Evolutionary conservation across 2,329 filamentous ascomycete genomes (phyloP).

Genomic region (Fusarium sp.): DNA sequence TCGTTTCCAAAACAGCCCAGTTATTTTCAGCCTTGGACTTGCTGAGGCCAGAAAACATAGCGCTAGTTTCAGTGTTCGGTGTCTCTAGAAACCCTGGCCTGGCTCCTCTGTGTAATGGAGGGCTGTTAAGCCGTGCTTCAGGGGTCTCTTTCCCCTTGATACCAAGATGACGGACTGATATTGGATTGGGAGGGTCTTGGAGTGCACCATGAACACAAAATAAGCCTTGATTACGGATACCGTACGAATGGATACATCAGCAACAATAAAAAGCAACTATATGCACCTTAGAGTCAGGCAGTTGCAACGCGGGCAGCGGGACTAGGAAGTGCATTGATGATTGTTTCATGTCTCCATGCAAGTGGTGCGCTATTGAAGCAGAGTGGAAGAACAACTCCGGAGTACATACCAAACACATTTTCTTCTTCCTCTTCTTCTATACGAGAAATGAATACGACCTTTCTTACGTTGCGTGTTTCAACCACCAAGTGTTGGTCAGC

Average conservation of each 20-base stretch:
- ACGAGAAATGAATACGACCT: background rate
- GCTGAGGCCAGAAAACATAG: background rate
- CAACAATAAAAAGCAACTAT: conserved; percentile 8
- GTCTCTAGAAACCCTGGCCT: background rate
- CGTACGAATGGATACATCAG: background rate
- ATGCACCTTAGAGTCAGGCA: background rate
- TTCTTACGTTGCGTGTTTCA: background rate
- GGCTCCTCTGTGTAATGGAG: background rate
- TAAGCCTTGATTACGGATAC: background rate
- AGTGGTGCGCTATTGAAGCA: background rate
- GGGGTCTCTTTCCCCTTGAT: background rate
- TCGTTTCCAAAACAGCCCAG: background rate
- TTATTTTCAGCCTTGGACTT: background rate
- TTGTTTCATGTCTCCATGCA: background rate
- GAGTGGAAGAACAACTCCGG: background rate
- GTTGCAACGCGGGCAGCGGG: background rate
- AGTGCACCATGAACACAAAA: background rate
- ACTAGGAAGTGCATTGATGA: background rate
- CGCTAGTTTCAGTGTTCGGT: conserved; percentile 13
- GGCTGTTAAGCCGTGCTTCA: background rate
- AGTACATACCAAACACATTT: background rate
- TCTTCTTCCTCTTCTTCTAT: background rate
- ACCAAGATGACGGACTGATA: background rate
- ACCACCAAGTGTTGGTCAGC: background rate
- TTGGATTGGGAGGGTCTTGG: background rate